These are phyloP conservation scores for Colletotrichum eleusines DNA, from an alignment of 2,329 filamentous ascomycete species.

Conservation along the genomic window DNA sequence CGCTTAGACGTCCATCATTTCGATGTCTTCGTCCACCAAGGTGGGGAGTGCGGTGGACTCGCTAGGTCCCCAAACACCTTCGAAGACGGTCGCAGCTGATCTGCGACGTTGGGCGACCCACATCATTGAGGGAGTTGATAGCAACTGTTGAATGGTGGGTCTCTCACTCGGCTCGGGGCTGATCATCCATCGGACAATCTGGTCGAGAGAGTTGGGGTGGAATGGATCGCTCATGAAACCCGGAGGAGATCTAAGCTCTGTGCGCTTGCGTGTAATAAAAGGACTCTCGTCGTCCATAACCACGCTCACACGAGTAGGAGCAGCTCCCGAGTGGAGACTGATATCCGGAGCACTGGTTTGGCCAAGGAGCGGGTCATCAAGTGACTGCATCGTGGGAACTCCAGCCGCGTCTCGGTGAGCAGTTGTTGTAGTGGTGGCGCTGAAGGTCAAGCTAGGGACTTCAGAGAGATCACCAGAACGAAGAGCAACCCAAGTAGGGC, in stretches of 20 bases:
- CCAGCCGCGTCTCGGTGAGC: conserved; percentile 40
- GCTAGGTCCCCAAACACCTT: conserved; percentile 95
- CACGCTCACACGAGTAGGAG: conserved; percentile 46
- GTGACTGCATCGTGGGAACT: conserved; percentile 39
- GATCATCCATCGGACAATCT: conserved; percentile 90
- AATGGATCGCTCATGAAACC: conserved; percentile 86
- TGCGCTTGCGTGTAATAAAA: conserved; percentile 54
- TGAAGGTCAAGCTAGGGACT: conserved; percentile 88
- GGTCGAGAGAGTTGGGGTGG: conserved; percentile 82
- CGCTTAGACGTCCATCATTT: conserved; percentile 69
- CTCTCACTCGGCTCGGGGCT: conserved; percentile 78
- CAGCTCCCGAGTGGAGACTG: conserved; percentile 50
- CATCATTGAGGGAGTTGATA: conserved; percentile 77
- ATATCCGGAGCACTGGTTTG: conserved; percentile 42
- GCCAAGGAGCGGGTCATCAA: conserved; percentile 37
- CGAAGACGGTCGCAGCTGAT: conserved; percentile 93
- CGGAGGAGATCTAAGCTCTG: conserved; percentile 73
- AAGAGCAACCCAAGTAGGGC: conserved; percentile 89
- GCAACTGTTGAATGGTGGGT: conserved; percentile 79
- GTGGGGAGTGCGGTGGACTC: conserved; percentile 58
- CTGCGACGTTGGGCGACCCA: conserved; percentile 85
- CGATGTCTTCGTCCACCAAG: conserved; percentile 51
- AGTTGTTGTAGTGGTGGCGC: conserved; percentile 61
- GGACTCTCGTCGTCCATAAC: conserved; percentile 53
- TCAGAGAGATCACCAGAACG: conserved; percentile 90